These are phyloP conservation scores for Penstemon davidsonii DNA, from an alignment of 257 asterid genomes.

Conservation along the genomic window DNA sequence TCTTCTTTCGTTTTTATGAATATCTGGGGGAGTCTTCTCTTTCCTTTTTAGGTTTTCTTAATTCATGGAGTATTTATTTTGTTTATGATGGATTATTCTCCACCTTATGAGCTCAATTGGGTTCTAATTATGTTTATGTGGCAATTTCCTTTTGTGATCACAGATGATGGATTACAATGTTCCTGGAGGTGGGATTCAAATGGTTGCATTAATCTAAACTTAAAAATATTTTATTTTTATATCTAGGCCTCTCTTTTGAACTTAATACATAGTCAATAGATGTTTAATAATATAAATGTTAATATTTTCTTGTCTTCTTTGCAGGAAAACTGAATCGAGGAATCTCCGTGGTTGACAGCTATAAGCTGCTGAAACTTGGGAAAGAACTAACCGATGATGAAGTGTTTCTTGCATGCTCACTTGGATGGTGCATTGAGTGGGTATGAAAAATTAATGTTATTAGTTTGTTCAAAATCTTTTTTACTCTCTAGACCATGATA, in stretches of 20 bases:
- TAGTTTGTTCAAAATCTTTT: too few relatives aligned
- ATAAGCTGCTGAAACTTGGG: slow-evolving; percentile 61
- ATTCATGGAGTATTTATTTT: background rate
- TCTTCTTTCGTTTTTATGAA: background rate
- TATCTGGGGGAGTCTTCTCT: background rate
- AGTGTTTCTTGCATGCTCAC: slow-evolving; percentile 69
- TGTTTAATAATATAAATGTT: background rate
- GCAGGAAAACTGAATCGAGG: slow-evolving; percentile 96
- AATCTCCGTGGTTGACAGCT: slow-evolving; percentile 90
- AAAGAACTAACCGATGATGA: slow-evolving; percentile 74
- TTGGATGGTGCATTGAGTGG: slow-evolving; percentile 99
- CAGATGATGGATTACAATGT: slow-evolving; percentile 81
- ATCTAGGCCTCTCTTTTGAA: too few relatives aligned
- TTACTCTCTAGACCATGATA: background rate
- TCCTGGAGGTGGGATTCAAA: slow-evolving; percentile 52
- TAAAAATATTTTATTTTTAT: background rate
- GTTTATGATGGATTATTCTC: too few relatives aligned
- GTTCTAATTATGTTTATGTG: too few relatives aligned
- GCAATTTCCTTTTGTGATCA: background rate
- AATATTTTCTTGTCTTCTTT: background rate
- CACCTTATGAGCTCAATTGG: too few relatives aligned
- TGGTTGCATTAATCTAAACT: background rate
- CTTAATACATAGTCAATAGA: too few relatives aligned
- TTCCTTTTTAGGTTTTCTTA: too few relatives aligned
- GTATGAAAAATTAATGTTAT: slow-evolving; percentile 35